Evolutionary conservation across 768 basidiomycete species (phyloP).

Genomic region (Boletales sp.): DNA sequence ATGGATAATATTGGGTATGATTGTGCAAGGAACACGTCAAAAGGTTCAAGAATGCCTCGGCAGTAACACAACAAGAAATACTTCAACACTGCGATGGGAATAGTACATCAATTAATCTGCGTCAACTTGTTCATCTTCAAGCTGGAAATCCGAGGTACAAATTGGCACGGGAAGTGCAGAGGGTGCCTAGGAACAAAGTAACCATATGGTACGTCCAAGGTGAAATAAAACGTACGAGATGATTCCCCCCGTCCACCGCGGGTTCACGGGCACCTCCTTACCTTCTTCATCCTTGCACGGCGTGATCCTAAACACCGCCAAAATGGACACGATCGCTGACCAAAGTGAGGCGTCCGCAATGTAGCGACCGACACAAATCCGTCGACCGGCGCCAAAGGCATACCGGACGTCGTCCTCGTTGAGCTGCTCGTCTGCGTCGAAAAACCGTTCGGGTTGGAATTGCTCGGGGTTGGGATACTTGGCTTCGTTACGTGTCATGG

Average conservation of each 20-base stretch:
- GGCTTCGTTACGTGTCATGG: constrained; percentile 33
- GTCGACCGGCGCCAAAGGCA: constrained; percentile 36
- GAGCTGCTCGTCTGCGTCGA: constrained; percentile 17
- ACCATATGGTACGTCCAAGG: background rate
- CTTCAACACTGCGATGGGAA: too few species aligned
- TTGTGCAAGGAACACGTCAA: too few species aligned
- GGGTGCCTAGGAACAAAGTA: constrained; percentile 18
- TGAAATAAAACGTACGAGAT: constrained; percentile 21
- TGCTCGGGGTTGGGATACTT: constrained; percentile 30
- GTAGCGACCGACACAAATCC: constrained; percentile 38
- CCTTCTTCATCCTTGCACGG: constrained; percentile 26
- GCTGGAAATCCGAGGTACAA: constrained; percentile 22
- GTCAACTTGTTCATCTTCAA: constrained; percentile 15
- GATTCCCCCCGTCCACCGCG: constrained; percentile 22
- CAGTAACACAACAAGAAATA: too few species aligned
- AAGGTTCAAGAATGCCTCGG: too few species aligned
- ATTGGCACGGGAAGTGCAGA: constrained; percentile 20
- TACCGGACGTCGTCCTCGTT: constrained; percentile 29
- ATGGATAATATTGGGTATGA: too few species aligned
- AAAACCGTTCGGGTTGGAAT: constrained; percentile 37
- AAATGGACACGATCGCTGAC: constrained; percentile 30
- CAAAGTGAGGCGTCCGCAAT: constrained; percentile 41
- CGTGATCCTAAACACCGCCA: constrained; percentile 34
- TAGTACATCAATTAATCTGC: constrained; percentile 12
- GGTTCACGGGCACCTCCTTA: constrained; percentile 18